Percentiles rank a stretch among this genome's conserved stretches.
Evolutionary conservation across 2,329 filamentous ascomycete species (phyloP).

Genomic region (Thelonectria olida): DNA sequence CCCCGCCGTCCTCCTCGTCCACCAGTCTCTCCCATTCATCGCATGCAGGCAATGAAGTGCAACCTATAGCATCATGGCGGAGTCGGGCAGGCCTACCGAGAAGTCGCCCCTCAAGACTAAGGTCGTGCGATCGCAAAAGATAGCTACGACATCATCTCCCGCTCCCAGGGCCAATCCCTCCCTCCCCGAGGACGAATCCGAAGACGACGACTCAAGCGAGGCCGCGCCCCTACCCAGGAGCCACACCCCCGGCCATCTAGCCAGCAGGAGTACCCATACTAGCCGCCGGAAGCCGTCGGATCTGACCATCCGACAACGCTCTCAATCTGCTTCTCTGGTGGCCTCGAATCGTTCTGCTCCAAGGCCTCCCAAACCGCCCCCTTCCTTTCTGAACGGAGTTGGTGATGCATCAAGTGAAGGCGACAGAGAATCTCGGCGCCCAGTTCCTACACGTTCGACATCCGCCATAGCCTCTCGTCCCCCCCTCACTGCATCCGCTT

Average conservation of each 20-base stretch:
- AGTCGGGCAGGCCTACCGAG: conserved; percentile 47
- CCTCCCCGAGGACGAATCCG: conserved; percentile 48
- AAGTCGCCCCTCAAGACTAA: conserved; percentile 46
- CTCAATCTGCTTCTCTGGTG: conserved; percentile 58
- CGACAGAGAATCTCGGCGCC: conserved; percentile 46
- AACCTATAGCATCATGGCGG: conserved; percentile 53
- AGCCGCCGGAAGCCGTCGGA: conserved; percentile 62
- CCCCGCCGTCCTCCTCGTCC: conserved; percentile 24
- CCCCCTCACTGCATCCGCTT: conserved; percentile 36
- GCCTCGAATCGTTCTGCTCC: conserved; percentile 38
- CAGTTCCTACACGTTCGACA: conserved; percentile 60
- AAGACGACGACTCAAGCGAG: conserved; percentile 48
- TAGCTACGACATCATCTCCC: conserved; percentile 48
- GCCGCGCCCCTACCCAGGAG: conserved; percentile 58
- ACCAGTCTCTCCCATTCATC: conserved; percentile 11
- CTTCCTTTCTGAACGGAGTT: conserved; percentile 31
- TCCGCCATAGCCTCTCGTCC: conserved; percentile 57
- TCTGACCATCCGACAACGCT: conserved; percentile 62
- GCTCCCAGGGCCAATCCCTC: conserved; percentile 42
- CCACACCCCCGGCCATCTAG: conserved; percentile 70
- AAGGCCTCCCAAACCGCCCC: conserved; percentile 40
- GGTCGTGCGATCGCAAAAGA: conserved; percentile 64
- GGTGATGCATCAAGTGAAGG: conserved; percentile 40
- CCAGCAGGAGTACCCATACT: conserved; percentile 63
- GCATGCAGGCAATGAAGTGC: conserved; percentile 44